Evolutionary conservation across 257 asterid species (phyloP).

Genomic region (Rehmannia glutinosa): DNA sequence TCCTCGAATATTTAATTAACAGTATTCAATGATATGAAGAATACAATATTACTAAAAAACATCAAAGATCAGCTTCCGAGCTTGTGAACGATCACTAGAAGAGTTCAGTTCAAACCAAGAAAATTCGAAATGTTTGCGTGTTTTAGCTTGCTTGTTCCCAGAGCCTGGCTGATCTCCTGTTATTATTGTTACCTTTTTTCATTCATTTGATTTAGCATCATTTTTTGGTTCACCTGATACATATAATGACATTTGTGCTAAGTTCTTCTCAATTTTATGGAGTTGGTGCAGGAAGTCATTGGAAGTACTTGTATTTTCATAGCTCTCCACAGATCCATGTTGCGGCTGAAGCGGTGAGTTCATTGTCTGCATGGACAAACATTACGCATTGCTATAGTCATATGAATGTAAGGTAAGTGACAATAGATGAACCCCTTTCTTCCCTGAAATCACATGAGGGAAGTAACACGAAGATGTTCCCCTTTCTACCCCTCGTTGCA

Average conservation of each 20-base stretch:
- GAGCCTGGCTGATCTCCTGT: constrained; percentile 11
- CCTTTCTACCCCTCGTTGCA: no score
- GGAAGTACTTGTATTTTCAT: constrained; percentile 80
- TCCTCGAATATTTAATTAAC: constrained; percentile 1
- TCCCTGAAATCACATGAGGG: background rate
- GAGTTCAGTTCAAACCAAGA: background rate
- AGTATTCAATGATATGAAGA: no score
- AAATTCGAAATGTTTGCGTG: background rate
- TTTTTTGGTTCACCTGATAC: constrained; percentile 6
- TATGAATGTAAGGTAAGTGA: background rate
- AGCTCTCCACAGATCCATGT: constrained; percentile 91
- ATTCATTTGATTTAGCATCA: constrained; percentile 8
- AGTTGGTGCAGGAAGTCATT: constrained; percentile 64
- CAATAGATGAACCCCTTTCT: background rate
- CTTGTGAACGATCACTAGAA: background rate
- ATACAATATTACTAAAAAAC: background rate
- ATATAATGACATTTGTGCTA: background rate
- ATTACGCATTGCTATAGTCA: constrained; percentile 3
- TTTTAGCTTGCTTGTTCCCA: constrained; percentile 3
- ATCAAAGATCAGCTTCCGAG: background rate
- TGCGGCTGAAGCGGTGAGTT: constrained; percentile 70
- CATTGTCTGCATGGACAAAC: background rate
- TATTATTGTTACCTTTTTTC: background rate
- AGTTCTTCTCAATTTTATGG: constrained; percentile 4
- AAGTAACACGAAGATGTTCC: no score